Evolutionary conservation across 2,329 filamentous ascomycete genomes (phyloP).

Genomic region (Bipolaris cookei): DNA sequence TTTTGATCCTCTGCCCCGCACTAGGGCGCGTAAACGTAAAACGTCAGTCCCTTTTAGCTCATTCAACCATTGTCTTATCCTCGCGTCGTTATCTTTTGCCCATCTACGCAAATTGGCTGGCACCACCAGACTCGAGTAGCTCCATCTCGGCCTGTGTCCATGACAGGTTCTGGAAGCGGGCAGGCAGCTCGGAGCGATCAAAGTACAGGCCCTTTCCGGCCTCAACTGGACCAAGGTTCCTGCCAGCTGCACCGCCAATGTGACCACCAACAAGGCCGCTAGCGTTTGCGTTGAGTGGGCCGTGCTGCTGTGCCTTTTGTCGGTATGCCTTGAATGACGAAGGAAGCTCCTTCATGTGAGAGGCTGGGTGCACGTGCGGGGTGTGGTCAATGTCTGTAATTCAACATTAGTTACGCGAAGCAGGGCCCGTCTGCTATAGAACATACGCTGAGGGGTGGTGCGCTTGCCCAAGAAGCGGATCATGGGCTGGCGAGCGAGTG

Average conservation of each 20-base stretch:
- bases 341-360: conserved; percentile 70
- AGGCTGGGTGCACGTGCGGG: conserved; percentile 74
- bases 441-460: conserved; percentile 53
- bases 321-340: conserved; percentile 77
- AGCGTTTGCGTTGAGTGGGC: conserved; percentile 62
- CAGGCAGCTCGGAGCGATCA: conserved; percentile 85
- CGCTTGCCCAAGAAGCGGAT: conserved; percentile 61
- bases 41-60: conserved; percentile 24
- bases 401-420: conserved; percentile 17
- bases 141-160: conserved; percentile 89
- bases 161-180: conserved; percentile 76
- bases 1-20: conserved; percentile 17
- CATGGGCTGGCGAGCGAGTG: conserved; percentile 58
- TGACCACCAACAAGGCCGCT: conserved; percentile 39
- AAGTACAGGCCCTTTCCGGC: conserved; percentile 79
- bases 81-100: conserved; percentile 15
- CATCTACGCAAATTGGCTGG: conserved; percentile 64
- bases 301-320: conserved; percentile 78
- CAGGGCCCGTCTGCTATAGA: not conserved
- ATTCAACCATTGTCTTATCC: conserved; percentile 19
- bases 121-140: conserved; percentile 91
- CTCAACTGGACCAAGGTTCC: conserved; percentile 73
- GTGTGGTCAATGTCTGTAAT: conserved; percentile 73
- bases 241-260: conserved; percentile 69
- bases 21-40: conserved; percentile 27